Evolutionary conservation across 2,329 filamentous ascomycete species (phyloP).

Genomic region (Fusarium buxicola): DNA sequence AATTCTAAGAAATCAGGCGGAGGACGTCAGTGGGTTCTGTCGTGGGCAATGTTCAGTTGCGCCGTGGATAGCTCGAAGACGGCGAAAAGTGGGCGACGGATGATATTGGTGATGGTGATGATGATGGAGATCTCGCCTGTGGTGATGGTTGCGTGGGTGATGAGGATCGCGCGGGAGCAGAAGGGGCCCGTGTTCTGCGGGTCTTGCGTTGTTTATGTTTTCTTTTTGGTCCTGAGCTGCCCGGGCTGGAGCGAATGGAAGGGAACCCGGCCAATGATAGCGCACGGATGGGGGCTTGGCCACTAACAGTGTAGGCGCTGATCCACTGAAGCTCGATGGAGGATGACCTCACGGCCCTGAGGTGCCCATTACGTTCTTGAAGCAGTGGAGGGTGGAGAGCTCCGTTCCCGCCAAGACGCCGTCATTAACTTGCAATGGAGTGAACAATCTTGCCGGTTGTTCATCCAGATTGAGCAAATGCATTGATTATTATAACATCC

Average conservation of each 20-base stretch:
- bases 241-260: background rate
- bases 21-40: background rate
- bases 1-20: constrained; percentile 1
- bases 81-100: constrained; percentile 17
- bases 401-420: background rate
- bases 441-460: background rate
- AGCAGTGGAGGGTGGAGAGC: constrained; percentile 5
- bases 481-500: background rate
- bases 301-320: constrained; percentile 7
- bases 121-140: constrained; percentile 31
- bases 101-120: constrained; percentile 30
- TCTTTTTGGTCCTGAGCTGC: constrained; percentile 14
- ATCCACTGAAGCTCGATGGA: constrained; percentile 18
- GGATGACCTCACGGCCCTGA: constrained; percentile 10
- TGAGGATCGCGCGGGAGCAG: constrained; percentile 22
- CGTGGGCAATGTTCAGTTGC: background rate
- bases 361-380: too few relatives aligned
- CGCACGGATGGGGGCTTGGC: background rate
- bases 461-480: background rate
- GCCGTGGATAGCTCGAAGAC: background rate
- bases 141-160: constrained; percentile 35
- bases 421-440: constrained; percentile 7
- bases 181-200: constrained; percentile 31
- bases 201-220: constrained; percentile 44
- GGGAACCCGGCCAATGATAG: constrained; percentile 9